These are phyloP conservation scores for Fusarium albidum DNA, from an alignment of 2,329 filamentous ascomycete genomes.

Conservation along the genomic window DNA sequence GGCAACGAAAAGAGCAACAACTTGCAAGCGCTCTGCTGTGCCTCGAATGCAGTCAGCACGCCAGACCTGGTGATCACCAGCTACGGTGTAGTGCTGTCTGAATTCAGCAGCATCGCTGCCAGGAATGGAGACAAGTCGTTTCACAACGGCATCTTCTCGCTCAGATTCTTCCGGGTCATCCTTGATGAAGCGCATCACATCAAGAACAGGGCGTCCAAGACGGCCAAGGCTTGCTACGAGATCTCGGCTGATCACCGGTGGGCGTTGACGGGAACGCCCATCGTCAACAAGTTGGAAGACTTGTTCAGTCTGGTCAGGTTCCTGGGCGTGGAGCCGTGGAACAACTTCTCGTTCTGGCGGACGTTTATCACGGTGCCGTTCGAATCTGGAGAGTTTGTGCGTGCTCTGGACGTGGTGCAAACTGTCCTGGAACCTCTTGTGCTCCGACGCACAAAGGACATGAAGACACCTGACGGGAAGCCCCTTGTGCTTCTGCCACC, in stretches of 20 bases:
- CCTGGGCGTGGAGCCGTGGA: conserved; percentile 95
- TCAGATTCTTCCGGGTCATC: conserved; percentile 95
- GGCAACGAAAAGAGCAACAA: conserved; percentile 84
- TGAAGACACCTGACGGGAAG: conserved; percentile 88
- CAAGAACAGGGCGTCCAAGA: conserved; percentile 90
- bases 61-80: conserved; percentile 95
- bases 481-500: conserved; percentile 81
- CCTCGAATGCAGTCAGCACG: conserved; percentile 75
- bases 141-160: conserved; percentile 82
- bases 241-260: conserved; percentile 86
- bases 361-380: conserved; percentile 98
- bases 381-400: conserved; percentile 92
- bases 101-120: conserved; percentile 76
- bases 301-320: conserved; percentile 93
- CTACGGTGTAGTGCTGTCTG: conserved; percentile 90
- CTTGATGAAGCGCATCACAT: conserved; percentile 95
- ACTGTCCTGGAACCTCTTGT: conserved; percentile 97
- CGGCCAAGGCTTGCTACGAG: conserved; percentile 93
- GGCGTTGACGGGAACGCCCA: conserved; percentile 94
- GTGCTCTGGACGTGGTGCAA: conserved; percentile 94
- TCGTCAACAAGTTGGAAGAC: conserved; percentile 95
- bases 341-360: conserved; percentile 98
- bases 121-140: conserved; percentile 70
- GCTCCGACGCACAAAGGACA: conserved; percentile 93
- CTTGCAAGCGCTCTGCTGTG: conserved; percentile 79